Evolutionary conservation across 1,284 basidiomycete genomes (phyloP).

Genomic region (Gomphus bonarii): DNA sequence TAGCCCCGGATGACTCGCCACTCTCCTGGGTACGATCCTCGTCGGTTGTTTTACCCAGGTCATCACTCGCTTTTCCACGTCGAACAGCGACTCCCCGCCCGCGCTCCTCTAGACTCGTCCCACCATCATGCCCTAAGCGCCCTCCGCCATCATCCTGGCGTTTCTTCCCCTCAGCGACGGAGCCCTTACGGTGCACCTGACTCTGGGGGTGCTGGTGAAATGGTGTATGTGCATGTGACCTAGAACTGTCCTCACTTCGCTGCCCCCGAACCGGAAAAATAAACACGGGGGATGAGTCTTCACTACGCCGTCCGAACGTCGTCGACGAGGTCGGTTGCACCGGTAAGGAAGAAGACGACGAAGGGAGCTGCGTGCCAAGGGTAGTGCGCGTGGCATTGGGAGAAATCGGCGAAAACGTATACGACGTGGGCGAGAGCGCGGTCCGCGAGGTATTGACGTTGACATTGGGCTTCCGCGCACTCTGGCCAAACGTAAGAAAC

Average conservation of each 20-base stretch:
- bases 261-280: neutral
- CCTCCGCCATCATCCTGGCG: neutral
- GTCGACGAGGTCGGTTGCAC: neutral
- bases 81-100: neutral
- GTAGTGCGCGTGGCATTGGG: neutral
- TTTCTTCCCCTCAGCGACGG: neutral
- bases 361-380: neutral
- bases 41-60: neutral
- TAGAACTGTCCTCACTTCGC: neutral
- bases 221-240: neutral
- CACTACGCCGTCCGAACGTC: neutral
- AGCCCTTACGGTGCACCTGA: neutral
- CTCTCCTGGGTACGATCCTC: neutral
- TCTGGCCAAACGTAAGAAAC: conserved; percentile 6
- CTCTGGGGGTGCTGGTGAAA: neutral
- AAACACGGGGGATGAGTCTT: neutral
- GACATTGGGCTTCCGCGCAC: neutral
- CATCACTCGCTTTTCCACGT: neutral
- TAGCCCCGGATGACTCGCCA: neutral
- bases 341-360: neutral
- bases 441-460: neutral
- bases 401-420: neutral
- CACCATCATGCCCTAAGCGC: neutral
- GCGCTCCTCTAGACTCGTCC: neutral
- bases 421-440: neutral